A percentile compares a stretch with the other conserved stretches of the same genome.
Evolutionary conservation across 805 yeast species (phyloP).

Genomic region (Schizosaccharomyces lindneri): DNA sequence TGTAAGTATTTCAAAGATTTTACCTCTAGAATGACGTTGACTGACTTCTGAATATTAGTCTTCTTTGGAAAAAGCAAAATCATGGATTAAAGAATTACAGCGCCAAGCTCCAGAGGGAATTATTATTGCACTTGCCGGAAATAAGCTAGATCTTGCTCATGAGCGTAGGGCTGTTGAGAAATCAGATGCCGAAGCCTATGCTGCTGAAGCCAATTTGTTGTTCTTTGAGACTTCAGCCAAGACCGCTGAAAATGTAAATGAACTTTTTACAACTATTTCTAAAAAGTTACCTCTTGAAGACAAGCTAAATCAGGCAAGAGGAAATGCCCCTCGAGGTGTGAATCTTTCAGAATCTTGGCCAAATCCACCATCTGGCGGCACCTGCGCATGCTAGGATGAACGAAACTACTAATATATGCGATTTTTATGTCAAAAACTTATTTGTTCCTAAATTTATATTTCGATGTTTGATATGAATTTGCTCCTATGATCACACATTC

Average conservation of each 20-base stretch:
- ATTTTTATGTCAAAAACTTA: background rate
- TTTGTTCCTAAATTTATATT: background rate
- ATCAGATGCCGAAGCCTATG: slow-evolving; percentile 56
- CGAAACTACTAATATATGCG: background rate
- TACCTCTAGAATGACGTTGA: slow-evolving; percentile 4
- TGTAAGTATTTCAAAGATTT: slow-evolving; percentile 4
- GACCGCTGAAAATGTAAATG: slow-evolving; percentile 34
- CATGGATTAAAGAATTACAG: slow-evolving; percentile 80
- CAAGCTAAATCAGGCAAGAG: background rate
- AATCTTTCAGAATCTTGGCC: background rate
- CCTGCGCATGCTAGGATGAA: background rate
- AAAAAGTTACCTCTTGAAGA: background rate
- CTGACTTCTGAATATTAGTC: slow-evolving; percentile 9
- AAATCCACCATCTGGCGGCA: background rate
- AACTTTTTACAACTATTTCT: slow-evolving; percentile 21
- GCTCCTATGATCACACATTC: too few species aligned
- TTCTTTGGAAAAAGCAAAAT: slow-evolving; percentile 55
- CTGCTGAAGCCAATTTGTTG: slow-evolving; percentile 71
- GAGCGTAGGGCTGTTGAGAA: slow-evolving; percentile 22
- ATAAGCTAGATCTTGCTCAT: slow-evolving; percentile 41
- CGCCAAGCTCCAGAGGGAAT: slow-evolving; percentile 53
- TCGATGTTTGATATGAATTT: too few species aligned
- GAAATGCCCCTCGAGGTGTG: background rate
- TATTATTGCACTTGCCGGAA: slow-evolving; percentile 70
- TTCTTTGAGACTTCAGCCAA: slow-evolving; percentile 65